Evolutionary conservation across 306 rosid genomes (phyloP).

Genomic region (Vigna radiata): DNA sequence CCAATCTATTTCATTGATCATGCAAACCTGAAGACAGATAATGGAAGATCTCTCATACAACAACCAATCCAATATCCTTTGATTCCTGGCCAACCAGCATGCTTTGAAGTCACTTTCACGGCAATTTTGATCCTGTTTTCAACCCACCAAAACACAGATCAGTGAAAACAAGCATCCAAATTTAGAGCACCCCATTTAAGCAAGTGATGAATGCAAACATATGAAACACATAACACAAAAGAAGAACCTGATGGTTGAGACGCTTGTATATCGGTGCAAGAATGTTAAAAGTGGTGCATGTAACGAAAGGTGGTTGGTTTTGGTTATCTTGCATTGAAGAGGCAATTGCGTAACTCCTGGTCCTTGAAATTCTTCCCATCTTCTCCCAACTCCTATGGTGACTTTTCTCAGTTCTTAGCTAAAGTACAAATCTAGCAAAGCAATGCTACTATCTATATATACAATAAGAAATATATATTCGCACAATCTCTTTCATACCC

Average conservation of each 20-base stretch:
- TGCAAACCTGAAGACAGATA: conserved; percentile 90
- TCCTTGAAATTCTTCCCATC: conserved; percentile 68
- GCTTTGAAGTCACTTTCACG: conserved; percentile 79
- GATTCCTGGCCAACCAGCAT: conserved; percentile 80
- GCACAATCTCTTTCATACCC: conserved; percentile 9
- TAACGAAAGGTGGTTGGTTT: conserved; percentile 69
- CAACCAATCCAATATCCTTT: conserved; percentile 77
- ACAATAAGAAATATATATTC: conserved; percentile 2
- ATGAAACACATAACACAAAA: conserved; percentile 5
- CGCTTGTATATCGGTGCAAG: conserved; percentile 98
- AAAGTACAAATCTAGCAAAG: conserved; percentile 21
- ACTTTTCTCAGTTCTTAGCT: conserved; percentile 37
- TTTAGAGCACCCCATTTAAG: conserved; percentile 16
- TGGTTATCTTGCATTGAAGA: conserved; percentile 72
- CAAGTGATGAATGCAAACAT: not conserved
- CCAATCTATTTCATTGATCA: conserved; percentile 17
- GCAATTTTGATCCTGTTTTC: conserved; percentile 66
- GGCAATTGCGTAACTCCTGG: conserved; percentile 67
- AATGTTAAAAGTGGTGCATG: conserved; percentile 94
- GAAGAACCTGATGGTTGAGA: conserved; percentile 68
- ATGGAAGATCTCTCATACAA: conserved; percentile 85
- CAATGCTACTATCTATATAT: conserved; percentile 8
- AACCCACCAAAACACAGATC: conserved; percentile 27
- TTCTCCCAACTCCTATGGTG: conserved; percentile 43
- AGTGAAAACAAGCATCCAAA: not conserved